phyloP scores from a whole-genome alignment of 306 rosid species.

The Abrus pulchellus region DNA sequence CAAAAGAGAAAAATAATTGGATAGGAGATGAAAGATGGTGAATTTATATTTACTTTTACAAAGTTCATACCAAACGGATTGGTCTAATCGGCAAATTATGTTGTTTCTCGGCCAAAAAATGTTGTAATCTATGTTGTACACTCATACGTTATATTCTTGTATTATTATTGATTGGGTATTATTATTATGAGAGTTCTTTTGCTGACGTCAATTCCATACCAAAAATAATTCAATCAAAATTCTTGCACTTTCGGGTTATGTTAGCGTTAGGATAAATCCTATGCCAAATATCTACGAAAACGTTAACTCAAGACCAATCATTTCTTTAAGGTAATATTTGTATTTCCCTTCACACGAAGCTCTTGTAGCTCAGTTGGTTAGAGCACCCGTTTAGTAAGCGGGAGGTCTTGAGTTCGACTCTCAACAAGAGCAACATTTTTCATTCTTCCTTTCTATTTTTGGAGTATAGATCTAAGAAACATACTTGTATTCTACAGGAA shows the following conservation, averaged over 20 bases:
- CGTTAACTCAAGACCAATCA: too few relatives aligned
- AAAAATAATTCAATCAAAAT: neutral
- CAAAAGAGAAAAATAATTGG: conserved; percentile 62
- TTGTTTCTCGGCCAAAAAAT: too few relatives aligned
- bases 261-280: too few relatives aligned
- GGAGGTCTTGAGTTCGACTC: conserved; percentile 56
- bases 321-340: too few relatives aligned
- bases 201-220: neutral
- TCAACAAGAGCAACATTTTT: conserved; percentile 33
- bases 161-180: neutral
- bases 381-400: conserved; percentile 65
- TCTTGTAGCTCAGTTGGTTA: neutral
- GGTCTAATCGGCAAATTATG: conserved; percentile 27
- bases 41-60: neutral
- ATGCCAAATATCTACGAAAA: too few relatives aligned
- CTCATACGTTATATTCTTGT: neutral
- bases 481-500: too few relatives aligned
- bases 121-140: conserved; percentile 44
- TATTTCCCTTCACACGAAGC: too few relatives aligned
- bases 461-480: too few relatives aligned
- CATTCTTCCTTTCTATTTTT: too few relatives aligned
- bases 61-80: conserved; percentile 13
- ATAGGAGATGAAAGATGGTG: conserved; percentile 64
- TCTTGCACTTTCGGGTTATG: neutral
- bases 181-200: neutral